These are phyloP conservation scores for Arctium lappa DNA, from an alignment of 129 eudicot genomes.

Conservation along the genomic window DNA sequence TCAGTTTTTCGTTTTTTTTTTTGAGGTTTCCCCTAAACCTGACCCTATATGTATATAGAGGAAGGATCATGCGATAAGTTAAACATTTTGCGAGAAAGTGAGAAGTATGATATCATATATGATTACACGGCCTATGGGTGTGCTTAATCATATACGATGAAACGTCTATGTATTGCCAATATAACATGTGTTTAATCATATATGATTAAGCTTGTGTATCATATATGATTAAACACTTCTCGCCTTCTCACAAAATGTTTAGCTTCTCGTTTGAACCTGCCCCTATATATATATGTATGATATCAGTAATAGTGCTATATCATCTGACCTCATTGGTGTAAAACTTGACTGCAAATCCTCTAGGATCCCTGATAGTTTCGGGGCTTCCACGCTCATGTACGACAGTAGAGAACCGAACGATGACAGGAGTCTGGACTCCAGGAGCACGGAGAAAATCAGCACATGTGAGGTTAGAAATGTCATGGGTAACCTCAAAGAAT, in stretches of 20 bases:
- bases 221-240: too few relatives aligned
- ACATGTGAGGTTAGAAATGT: conserved; percentile 54
- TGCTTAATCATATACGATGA: too few relatives aligned
- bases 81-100: too few relatives aligned
- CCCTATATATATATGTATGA: too few relatives aligned
- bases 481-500: conserved; percentile 71
- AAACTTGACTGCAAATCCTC: conserved; percentile 72
- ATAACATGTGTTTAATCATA: too few relatives aligned
- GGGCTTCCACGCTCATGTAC: conserved; percentile 81
- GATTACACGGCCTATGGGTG: too few relatives aligned
- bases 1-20: not conserved
- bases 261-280: not conserved
- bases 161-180: too few relatives aligned
- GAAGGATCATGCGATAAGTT: too few relatives aligned
- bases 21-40: not conserved
- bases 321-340: conserved; percentile 61
- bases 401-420: conserved; percentile 76
- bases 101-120: too few relatives aligned
- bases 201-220: too few relatives aligned
- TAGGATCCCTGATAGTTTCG: conserved; percentile 71
- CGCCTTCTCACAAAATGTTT: too few relatives aligned
- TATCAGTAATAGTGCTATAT: not conserved
- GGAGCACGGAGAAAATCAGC: conserved; percentile 76
- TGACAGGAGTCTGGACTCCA: conserved; percentile 68
- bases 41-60: too few relatives aligned